A percentile compares a stretch with the other conserved stretches of the same genome.
These are phyloP conservation scores for Bruguiera gymnorhiza DNA, from an alignment of 345 rosid genomes.

Conservation along the genomic window DNA sequence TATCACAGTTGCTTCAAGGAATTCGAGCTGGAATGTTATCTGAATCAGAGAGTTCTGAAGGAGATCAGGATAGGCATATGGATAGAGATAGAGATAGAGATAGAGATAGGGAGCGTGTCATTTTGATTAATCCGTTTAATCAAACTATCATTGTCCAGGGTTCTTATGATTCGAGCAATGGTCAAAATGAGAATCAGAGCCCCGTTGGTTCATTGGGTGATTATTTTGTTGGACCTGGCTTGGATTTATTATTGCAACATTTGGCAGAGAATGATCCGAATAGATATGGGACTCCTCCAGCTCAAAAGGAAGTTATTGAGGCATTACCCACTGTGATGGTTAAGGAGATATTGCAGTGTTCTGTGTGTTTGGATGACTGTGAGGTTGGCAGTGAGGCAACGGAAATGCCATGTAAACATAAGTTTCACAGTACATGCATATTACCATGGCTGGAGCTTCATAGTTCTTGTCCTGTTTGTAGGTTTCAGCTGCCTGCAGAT, in stretches of 20 bases:
- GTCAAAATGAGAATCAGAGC: slow-evolving; percentile 39
- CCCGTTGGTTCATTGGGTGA: slow-evolving; percentile 61
- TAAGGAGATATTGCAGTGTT: slow-evolving; percentile 57
- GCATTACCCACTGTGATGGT: slow-evolving; percentile 48
- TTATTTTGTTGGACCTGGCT: slow-evolving; percentile 78
- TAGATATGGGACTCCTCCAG: slow-evolving; percentile 80
- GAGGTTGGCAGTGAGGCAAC: slow-evolving; percentile 58
- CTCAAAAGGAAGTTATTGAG: slow-evolving; percentile 69
- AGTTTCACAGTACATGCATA: slow-evolving; percentile 68
- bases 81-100: slow-evolving; percentile 32
- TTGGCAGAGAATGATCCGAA: slow-evolving; percentile 73
- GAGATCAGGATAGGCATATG: slow-evolving; percentile 35
- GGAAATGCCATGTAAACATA: slow-evolving; percentile 93
- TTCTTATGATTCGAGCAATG: slow-evolving; percentile 36
- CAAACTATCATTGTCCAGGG: slow-evolving; percentile 60
- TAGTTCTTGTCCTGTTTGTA: slow-evolving; percentile 87
- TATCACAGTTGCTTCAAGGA: slow-evolving; percentile 75
- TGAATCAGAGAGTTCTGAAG: slow-evolving; percentile 54
- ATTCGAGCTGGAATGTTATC: slow-evolving; percentile 69
- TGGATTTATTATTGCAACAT: slow-evolving; percentile 71
- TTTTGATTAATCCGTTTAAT: slow-evolving; percentile 60
- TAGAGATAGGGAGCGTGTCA: slow-evolving; percentile 35
- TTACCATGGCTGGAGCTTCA: slow-evolving; percentile 93
- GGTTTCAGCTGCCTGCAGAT: slow-evolving; percentile 69
- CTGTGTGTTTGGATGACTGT: slow-evolving; percentile 83